Evolutionary conservation across 305 asterid genomes (phyloP).

Genomic region (Striga hermonthica): DNA sequence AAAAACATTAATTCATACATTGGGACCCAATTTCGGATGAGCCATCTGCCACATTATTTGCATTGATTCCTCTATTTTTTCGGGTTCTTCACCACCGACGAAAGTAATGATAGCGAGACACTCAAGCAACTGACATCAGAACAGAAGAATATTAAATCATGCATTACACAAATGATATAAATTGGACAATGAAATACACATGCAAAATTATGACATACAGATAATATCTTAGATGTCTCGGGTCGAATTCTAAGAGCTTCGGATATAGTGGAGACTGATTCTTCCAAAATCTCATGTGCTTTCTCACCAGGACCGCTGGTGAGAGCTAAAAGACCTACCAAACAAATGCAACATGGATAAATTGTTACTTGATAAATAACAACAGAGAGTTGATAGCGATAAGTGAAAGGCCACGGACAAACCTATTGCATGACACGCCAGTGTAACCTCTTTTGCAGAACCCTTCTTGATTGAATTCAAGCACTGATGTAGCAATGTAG

Average conservation of each 20-base stretch:
- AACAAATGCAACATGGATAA: constrained; percentile 12
- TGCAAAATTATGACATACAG: constrained; percentile 42
- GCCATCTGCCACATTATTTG: constrained; percentile 91
- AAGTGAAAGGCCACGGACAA: constrained; percentile 5
- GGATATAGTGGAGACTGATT: constrained; percentile 66
- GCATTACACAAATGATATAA: constrained; percentile 3
- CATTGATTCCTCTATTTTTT: constrained; percentile 78
- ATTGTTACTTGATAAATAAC: constrained; percentile 10
- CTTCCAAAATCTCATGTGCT: constrained; percentile 88
- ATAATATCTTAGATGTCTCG: constrained; percentile 56
- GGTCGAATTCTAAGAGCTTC: constrained; percentile 71
- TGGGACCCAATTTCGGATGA: constrained; percentile 86
- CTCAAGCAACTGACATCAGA: constrained; percentile 59
- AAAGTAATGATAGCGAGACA: constrained; percentile 84
- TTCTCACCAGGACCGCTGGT: constrained; percentile 83
- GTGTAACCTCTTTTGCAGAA: constrained; percentile 75
- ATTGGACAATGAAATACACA: neutral
- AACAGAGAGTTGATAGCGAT: neutral
- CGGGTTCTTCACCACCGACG: constrained; percentile 85
- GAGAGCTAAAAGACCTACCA: constrained; percentile 73
- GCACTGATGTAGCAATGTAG: constrained; percentile 77
- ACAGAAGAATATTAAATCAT: constrained; percentile 20
- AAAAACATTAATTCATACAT: constrained; percentile 49
- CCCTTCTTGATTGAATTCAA: constrained; percentile 81
- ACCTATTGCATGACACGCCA: constrained; percentile 91